Conservation (phyloP, 169 alveolate genomes). For the Cryptosporidium muris region DNA sequence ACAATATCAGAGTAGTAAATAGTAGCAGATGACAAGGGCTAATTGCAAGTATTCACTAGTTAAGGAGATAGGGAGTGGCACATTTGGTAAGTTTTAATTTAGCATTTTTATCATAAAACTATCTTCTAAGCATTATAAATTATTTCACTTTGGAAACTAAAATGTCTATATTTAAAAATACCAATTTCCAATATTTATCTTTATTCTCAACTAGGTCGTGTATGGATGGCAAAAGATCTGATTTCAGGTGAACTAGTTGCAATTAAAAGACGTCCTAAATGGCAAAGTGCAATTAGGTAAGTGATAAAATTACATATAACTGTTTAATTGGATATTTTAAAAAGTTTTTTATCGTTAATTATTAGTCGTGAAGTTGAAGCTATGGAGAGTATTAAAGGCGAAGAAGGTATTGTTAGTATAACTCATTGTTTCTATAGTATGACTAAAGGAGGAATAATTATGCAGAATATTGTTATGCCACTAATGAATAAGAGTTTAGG, state of each 20-base stretch:
- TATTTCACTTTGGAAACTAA: no score
- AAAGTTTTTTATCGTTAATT: neutral
- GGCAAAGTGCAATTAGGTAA: constrained; percentile 65
- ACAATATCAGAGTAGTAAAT: no score
- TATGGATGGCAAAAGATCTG: constrained; percentile 64
- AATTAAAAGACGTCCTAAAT: constrained; percentile 61
- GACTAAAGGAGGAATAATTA: constrained; percentile 56
- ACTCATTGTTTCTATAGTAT: constrained; percentile 46
- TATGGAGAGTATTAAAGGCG: constrained; percentile 36
- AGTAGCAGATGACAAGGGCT: no score
- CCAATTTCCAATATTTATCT: neutral
- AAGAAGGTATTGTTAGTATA: constrained; percentile 22
- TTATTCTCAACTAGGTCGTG: constrained; percentile 26
- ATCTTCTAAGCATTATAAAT: neutral
- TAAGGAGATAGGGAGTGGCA: constrained; percentile 68
- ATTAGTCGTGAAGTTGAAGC: constrained; percentile 68
- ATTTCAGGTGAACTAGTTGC: constrained; percentile 42
- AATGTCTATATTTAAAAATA: no score
- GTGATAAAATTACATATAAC: neutral
- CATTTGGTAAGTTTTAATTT: constrained; percentile 56
- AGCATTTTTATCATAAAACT: neutral
- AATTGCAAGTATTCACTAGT: constrained; percentile 19
- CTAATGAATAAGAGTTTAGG: constrained; percentile 62
- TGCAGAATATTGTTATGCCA: constrained; percentile 70
- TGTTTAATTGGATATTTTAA: neutral